Evolutionary conservation across 768 basidiomycete species (phyloP), one percentile per base, ranked within the genome.

Genomic region (Amyloporia xantha): DNA sequence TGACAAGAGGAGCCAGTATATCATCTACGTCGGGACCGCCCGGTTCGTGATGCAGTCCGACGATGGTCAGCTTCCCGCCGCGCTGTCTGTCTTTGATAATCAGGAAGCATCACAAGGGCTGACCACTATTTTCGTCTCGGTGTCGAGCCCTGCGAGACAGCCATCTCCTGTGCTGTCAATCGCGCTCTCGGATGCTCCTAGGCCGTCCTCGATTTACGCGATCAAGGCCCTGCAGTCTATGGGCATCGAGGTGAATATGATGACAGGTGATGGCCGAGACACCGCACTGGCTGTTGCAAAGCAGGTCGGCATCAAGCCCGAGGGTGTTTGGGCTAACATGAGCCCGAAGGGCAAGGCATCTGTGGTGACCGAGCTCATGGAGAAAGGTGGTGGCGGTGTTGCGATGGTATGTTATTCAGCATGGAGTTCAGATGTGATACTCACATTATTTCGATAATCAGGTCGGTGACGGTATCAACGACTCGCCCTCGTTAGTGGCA

Each of bases 381-480:
- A 83, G 62, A 77, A 76, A 57, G 67, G 84, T 41, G 77, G 75
- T 1, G 76, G 76, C 9, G 87, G 85, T 24, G 85, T 97, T 27
- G 93, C 92, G 2, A 96, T 97, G 95, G 94, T 91, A 60, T 50
- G 77, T 69, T 13, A 25, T 3, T 19, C 9, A 19, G 6, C 21
- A 1, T 7, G 30, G 30, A 7, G 7, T 33, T 15, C 15, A 7
- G 30, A 33, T 33, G 9, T 33, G 7, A 15, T 51, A 11, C 41
- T 35, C 33, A 23, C 9, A 37, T 53, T 1, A 47, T 27, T 28
- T 21, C 26, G 11, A 41, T 35, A 15, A 7, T 12, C 54, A 94
- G 92, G 92, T 99, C 35, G 96, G 96, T 20, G 96, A 99, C 66
- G 96, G 96, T 27, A 96, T 98, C 71, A 98, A 99, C 65, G 96